phyloP scores from a whole-genome alignment of 2,329 filamentous ascomycete genomes.

The Alternaria sp. region DNA sequence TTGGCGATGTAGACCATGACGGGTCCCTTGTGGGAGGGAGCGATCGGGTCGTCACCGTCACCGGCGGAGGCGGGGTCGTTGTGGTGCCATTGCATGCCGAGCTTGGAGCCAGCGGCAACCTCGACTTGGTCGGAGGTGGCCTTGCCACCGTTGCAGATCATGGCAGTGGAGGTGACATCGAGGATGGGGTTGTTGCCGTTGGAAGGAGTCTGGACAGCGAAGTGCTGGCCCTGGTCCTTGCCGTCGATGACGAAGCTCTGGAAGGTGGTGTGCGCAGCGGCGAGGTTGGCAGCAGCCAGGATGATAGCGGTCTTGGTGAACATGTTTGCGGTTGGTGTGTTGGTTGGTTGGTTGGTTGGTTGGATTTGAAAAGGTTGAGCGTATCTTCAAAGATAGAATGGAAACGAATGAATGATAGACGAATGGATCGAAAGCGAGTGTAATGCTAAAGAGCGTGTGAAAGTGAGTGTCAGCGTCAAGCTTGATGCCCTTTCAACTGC shows the following conservation, averaged over 20 bases:
- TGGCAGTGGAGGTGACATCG: slow-evolving; percentile 43
- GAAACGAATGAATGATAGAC: slow-evolving; percentile 27
- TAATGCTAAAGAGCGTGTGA: slow-evolving; percentile 38
- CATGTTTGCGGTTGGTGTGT: slow-evolving; percentile 37
- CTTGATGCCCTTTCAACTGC: slow-evolving; percentile 25
- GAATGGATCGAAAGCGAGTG: slow-evolving; percentile 38
- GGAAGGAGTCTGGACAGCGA: slow-evolving; percentile 54
- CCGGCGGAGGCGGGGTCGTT: slow-evolving; percentile 40
- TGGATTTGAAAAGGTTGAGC: slow-evolving; percentile 12
- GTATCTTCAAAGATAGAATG: slow-evolving; percentile 29
- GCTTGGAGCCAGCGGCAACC: slow-evolving; percentile 56
- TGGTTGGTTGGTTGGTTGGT: slow-evolving; percentile 20
- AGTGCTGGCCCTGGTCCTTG: slow-evolving; percentile 42
- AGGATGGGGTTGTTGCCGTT: slow-evolving; percentile 47
- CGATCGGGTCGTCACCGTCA: slow-evolving; percentile 59
- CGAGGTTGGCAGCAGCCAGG: slow-evolving; percentile 43
- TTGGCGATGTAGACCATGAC: slow-evolving; percentile 60
- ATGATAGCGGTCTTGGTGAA: slow-evolving; percentile 38
- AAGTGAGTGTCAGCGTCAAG: slow-evolving; percentile 44
- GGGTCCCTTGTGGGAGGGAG: slow-evolving; percentile 59
- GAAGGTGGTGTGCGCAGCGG: slow-evolving; percentile 46
- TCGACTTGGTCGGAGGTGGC: slow-evolving; percentile 49
- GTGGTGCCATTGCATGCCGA: slow-evolving; percentile 59
- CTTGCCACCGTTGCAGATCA: slow-evolving; percentile 47
- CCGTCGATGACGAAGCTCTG: slow-evolving; percentile 52